Evolutionary conservation across 2,329 filamentous ascomycete genomes (phyloP), one percentile per base, ranked within the genome.

Genomic region (Camillea tinctor): DNA sequence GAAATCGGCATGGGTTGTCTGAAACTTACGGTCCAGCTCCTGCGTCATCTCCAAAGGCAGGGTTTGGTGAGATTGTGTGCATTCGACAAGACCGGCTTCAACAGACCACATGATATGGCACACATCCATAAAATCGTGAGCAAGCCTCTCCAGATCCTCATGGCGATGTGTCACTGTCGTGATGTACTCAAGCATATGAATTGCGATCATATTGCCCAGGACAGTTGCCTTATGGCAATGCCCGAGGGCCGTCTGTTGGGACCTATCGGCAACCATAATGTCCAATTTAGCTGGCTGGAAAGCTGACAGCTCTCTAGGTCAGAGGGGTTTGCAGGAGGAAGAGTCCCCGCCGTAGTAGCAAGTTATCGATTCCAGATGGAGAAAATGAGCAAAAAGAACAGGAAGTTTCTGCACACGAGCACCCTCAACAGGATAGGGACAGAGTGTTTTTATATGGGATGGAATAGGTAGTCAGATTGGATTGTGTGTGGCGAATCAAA

Each of bases 71-170:
- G 78, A 79, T 49, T 79, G 78, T 26, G 78, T 73, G 51, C 79
- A 81, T 66, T 86, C 82, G n/a, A 76, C 73, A 56, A 91, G 79
- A 4, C 88, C 88, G 21, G 85, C 82, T 72, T 90, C 87, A 62
- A 90, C 86, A n/a, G 85, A 83, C 79, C 87, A 89, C 50, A 91
- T 77, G 50, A 87, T 83, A 57, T 86, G 82, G 71, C 84, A 88
- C 4, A 86, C 84, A 58, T 90, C 87, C 60, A 91, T 80, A 68
- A 90, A 89, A 64, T 88, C 86, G 62, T 83, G 81, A 9, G 88
- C 86, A 20, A 91, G 79, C 23, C 79, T 75, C 60, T 84, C 81
- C 71, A 88, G 85, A 3, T 60, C 62, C 30, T 84, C 83, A 55
- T 80, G 75, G 0, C 82, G 81, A 40, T 82, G 78, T 40, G 80